Base-by-base conservation (phyloP, 441 rosid species). In the Adansonia gregorii region DNA sequence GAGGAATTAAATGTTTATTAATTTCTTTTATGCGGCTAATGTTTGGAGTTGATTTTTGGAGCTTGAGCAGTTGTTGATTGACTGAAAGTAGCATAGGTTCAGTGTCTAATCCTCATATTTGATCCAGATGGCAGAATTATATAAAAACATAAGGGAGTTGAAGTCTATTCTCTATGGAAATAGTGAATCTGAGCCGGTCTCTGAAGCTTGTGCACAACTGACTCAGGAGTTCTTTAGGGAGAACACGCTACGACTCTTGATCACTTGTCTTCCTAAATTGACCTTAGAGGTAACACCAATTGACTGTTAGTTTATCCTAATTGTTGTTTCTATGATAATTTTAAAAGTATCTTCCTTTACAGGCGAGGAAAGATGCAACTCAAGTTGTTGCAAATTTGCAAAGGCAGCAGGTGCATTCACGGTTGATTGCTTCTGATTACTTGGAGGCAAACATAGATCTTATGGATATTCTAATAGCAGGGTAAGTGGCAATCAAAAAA, bases 321-420 rank as follows among this genome's bases (percentile, higher is more conserved):
- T 64, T 69, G 72, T 67, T 65, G 15, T 65, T 70, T 82, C 76
- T 70, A 69, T 27, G 60, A 15, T 70, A 51, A 27, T 27, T 31
- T 78, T 72, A 54, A 14, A 67, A 15, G 52, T 27, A 63, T 70
- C 59, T 52, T 27, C 27, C 70, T 79, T 76, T 87, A 82, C 90
- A 92, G 99, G 84, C 99, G 17, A 89, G 96, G 72, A 96, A 93
- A 85, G 99, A 96, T 90, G 97, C 94, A 73, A 96, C 99, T 49
- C 98, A 96, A 86, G 94, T 96, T 75, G 98, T 94, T 77, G 99
- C 98, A 39, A 96, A 92, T 87, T 85, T 96, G 78, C 99, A 96
- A 82, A 83, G 99, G 82, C 98, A 94, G 63, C 99, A 94, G 83
- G 98, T 96, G 77, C 86, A 93, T 0, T 94, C 97, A 0, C 86